Evolutionary conservation across 1,284 basidiomycete genomes (phyloP), one percentile per base, ranked within the genome.

Genomic region (Austroboletus rostrupii): DNA sequence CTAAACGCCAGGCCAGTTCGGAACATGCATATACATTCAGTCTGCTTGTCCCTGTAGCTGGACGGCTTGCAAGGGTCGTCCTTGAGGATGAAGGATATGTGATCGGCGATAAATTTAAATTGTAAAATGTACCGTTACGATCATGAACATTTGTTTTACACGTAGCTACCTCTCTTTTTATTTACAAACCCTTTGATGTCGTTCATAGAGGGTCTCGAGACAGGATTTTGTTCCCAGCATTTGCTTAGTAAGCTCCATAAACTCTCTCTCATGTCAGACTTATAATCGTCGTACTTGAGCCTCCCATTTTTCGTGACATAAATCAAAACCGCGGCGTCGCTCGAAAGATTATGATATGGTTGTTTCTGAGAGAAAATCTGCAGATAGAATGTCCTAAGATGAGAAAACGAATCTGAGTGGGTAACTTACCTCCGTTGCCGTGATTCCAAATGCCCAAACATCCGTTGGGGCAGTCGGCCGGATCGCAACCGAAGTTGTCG

Each of bases 1-100:
- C 91, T 0, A 77, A 84, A 42, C 82, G 90, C 9, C 93, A 96
- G 70, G 93, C 93, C 0, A 92, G 85, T 60, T 92, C 88, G 0
- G 92, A 92, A 54, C 72, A 75, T 35, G 92, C 92, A 2, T 70
- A 75, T 36, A 58, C 78, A 23, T 78, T 87, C 52, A 70, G 68
- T 3, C 61, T 68, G 8, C 64, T 77, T 12, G 92, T 92, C 68
- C 83, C 82, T 29, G 55, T 83, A 14, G 70, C 87, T 47, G 90
- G 88, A 13, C 64, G 70, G 32, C 65, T 89, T 40, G 88, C 91
- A 14, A 78, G 72, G 57, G 70, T 70, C 17, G 72, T 79, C 12
- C 72, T 90, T 45, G 75, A 83, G 55, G 80, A 81, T 6, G 72
- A 76, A 49, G 79, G 76, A 12, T 60, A 73, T 36, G 49, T 47